Conservation (phyloP, 2,329 filamentous ascomycete species). For the Penicillium crustosum region DNA sequence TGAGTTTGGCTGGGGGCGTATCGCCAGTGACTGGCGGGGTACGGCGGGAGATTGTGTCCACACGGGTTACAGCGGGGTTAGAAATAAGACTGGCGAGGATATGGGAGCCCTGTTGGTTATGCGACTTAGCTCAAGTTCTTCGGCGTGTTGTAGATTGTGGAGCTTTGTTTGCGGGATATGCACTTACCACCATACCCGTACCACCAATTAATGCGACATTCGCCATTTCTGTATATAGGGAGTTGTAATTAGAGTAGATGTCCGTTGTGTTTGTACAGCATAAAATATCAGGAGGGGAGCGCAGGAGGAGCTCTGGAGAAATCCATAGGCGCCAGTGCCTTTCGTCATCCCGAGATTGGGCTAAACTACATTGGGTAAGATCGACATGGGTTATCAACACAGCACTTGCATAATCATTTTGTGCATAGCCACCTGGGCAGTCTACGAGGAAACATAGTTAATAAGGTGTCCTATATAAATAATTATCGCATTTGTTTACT, state of each 20-base stretch:
- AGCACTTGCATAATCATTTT: background rate
- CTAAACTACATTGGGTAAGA: background rate
- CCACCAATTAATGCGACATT: slow-evolving; percentile 47
- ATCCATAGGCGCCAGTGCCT: background rate
- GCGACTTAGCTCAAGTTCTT: slow-evolving; percentile 11
- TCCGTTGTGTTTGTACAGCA: background rate
- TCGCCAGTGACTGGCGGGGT: slow-evolving; percentile 42
- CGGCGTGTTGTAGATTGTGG: background rate
- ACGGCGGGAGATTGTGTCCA: slow-evolving; percentile 50
- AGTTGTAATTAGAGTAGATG: background rate
- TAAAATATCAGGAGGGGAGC: background rate
- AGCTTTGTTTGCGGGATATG: background rate
- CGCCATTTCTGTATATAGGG: slow-evolving; percentile 38
- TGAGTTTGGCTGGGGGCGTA: slow-evolving; percentile 61
- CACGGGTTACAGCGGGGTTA: slow-evolving; percentile 38
- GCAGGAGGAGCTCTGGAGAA: no score
- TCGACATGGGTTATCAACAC: background rate
- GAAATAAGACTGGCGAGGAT: slow-evolving; percentile 62
- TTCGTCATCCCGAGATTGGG: background rate
- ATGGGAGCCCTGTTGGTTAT: slow-evolving; percentile 62
- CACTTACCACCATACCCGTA: slow-evolving; percentile 53
- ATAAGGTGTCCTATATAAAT: no score
- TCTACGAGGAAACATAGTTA: background rate
- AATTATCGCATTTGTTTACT: no score
- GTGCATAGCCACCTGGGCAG: background rate